Evolutionary conservation across 345 rosid species (phyloP), one percentile per base, ranked within the genome.

Genomic region (Conringia planisiliqua): DNA sequence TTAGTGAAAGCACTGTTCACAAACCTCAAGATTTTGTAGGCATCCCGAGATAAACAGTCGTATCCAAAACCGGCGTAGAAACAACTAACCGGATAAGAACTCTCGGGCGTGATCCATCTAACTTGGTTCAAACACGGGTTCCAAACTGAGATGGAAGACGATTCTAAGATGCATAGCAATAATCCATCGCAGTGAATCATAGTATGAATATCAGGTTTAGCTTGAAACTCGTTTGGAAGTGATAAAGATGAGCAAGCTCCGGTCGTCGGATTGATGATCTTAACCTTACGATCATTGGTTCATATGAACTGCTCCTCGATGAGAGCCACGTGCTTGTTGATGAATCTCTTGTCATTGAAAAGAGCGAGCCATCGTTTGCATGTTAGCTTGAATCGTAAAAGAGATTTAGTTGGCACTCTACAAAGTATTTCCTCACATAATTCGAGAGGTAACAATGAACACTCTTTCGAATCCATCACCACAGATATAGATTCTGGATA

Each of bases 61-160:
- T 72, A 62, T 8, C 76, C 70, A 52, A 72, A 17, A n/a, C 70
- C 76, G n/a, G 33, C 76, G 12, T 13, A 18, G 33, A 16, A 20
- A 63, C n/a, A 30, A 43, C 14, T 20, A 54, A 3, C 9, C 24
- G 14, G 17, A 16, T n/a, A 10, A 73, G 33, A 32, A 54, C 4
- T 1, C 33, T 42, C 3, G 29, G 70, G 29, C 17, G 51, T 62
- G 33, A 72, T 40, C 70, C 76, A 62, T 51, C 44, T 18, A 72
- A 62, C 76, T 17, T 63, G 63, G 11, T 54, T 42, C 63, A 73
- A 54, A 63, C 70, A 63, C 54, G 77, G 56, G 46, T 54, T 73
- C 63, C 77, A 73, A 20, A 73, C 3, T 11, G 70, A 70, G 4
- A 73, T 32, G 1, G 63, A 11, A 30, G 56, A 38, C 1, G 63